Evolutionary conservation across 2,329 filamentous ascomycete species (phyloP), one percentile per base, ranked within the genome.

Genomic region (Tolypocladium album): DNA sequence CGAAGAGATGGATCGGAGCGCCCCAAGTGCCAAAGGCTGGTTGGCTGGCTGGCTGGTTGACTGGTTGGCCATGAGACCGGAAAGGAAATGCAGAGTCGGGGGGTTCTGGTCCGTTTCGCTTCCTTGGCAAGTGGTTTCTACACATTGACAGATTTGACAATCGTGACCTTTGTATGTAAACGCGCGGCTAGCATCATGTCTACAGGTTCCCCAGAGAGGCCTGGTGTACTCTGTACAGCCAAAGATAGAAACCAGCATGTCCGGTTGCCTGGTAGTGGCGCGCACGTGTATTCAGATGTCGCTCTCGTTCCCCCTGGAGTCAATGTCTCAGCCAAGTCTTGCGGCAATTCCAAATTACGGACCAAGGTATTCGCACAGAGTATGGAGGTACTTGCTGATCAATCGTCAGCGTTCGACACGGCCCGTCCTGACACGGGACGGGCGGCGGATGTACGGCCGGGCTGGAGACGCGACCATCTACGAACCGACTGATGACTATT

Each of bases 321-420:
- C 40, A 24, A 31, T 60, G 55, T 61, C 60, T 61, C 60, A 60
- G 60, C 55, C 58, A 58, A 17, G 55, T 43, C 39, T 58, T 42
- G 60, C 43, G 57, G 42, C 40, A 53, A 38, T 31, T 38, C 38
- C 22, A 22, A 39, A 20, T 31, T 31, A n/a, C 39, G 15, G 20
- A 11, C 43, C 22, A 27, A 17, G 36, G 36, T 7, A n/a, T 8
- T 4, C 17, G 20, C 9, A 43, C 34, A 6, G 34, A 36, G 4
- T 36, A 36, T 6, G 27, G 27, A 31, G 3, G 27, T 31, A 31
- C 7, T n/a, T 43, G 40, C 17, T 13, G 47, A 56, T 38, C 50
- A 36, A 50, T 59, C 60, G 52, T 61, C 57, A 59, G 53, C 60
- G 45, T 50, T 58, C 56, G 47, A 55, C 34, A 22, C 52, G 34